Base-by-base conservation (phyloP, 192 early-diverging fungal genomes). In the Phycomyces blakesleeanus region DNA sequence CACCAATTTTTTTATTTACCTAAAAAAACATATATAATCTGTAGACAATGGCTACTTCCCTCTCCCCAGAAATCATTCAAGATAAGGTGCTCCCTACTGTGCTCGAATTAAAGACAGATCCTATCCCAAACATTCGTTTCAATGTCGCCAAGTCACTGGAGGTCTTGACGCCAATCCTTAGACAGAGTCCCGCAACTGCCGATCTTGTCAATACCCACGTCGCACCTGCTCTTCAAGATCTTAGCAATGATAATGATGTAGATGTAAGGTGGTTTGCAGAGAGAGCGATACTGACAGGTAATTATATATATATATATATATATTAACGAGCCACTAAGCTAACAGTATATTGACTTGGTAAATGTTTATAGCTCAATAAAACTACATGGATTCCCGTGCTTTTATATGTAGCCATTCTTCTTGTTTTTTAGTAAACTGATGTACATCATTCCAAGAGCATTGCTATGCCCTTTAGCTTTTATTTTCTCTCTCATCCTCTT, bases 61-160 rank as follows among this genome's bases (percentile, higher is more conserved):
- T 94, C 40, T 92, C 89, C 26, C 84, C 92, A 40, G 91, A 96
- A 69, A 89, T 97, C 34, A 85, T 98, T 59, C 89, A 88, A 64
- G 92, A 95, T 59, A 80, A 87, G 67, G 89, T 99, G 54, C 64
- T 99, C 61, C 95, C 96, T 8, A 89, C 93, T 14, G 85, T 97
- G 40, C 83, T 83, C 61, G 80, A 75, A 51, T 85, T 99, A 40
- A 89, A 90, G 37, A 83, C 82, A 15, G 97, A 99, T 73, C 91
- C 93, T 20, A 98, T 99, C 64, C 97, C 97, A 61, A 99, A 99
- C 74, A 97, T 99, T 68, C 89, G 97, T 42, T 99, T 99, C 85
- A 99, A 99, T 74, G 96, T 98, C 6, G 95, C 95, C 25, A 99
- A 99, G 72, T 89, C 89, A 51, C 79, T 96, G 66, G 92, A 94